These are phyloP conservation scores for Zygoascus meyerae DNA, from an alignment of 1,139 yeast genomes.

Conservation along the genomic window DNA sequence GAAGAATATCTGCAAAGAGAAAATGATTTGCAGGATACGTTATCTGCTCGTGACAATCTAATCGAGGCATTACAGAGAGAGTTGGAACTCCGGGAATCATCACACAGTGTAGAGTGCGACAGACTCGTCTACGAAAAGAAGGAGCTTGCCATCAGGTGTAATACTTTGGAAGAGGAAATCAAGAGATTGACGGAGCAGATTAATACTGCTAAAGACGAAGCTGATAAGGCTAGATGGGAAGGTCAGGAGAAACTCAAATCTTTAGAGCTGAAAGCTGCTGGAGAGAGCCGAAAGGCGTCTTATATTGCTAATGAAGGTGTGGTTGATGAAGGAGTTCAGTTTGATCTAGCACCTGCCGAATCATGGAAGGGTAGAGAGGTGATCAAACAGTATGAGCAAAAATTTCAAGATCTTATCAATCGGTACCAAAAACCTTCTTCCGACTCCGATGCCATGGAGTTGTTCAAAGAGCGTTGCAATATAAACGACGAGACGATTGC, in stretches of 20 bases:
- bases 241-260: slow-evolving; percentile 1
- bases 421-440: neutral
- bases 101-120: slow-evolving; percentile 24
- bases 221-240: neutral
- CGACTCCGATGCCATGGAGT: slow-evolving; percentile 12
- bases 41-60: slow-evolving; percentile 30
- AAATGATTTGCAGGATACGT: slow-evolving; percentile 33
- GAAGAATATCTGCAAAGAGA: slow-evolving; percentile 32
- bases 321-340: slow-evolving; percentile 4
- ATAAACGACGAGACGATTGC: slow-evolving; percentile 24
- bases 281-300: neutral
- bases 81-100: slow-evolving; percentile 4
- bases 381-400: neutral
- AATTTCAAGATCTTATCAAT: slow-evolving; percentile 1
- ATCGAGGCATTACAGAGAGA: slow-evolving; percentile 16
- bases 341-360: neutral
- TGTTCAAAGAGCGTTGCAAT: slow-evolving; percentile 20
- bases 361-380: neutral
- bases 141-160: slow-evolving; percentile 28
- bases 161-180: slow-evolving; percentile 28
- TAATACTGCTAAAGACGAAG: slow-evolving; percentile 9
- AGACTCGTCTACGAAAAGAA: slow-evolving; percentile 28
- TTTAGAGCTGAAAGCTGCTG: neutral
- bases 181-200: slow-evolving; percentile 18
- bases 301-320: neutral